Percentiles rank a stretch among this genome's conserved stretches.
phyloP scores from a whole-genome alignment of 164 flowering plant species.

The Tetrastigma voinierianum region DNA sequence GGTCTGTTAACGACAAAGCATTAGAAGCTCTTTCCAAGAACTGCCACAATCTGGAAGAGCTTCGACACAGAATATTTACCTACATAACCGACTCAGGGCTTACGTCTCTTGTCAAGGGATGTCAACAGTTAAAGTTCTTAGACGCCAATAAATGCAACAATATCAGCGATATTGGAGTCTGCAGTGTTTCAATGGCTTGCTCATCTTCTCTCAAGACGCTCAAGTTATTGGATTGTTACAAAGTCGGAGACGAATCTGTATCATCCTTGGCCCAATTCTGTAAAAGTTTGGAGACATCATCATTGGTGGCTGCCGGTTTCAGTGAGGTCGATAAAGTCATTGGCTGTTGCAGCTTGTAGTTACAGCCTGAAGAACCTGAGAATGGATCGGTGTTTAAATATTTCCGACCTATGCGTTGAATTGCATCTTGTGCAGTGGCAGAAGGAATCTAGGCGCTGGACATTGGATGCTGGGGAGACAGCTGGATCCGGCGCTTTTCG shows the following conservation, averaged over 20 bases:
- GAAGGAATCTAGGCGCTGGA: conserved; percentile 66
- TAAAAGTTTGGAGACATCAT: conserved; percentile 77
- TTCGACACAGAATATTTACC: conserved; percentile 68
- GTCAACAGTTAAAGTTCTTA: conserved; percentile 49
- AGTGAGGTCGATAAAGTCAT: conserved; percentile 58
- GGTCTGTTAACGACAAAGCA: conserved; percentile 49
- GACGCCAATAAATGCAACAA: conserved; percentile 79
- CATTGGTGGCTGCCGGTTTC: conserved; percentile 83
- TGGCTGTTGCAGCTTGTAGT: conserved; percentile 35
- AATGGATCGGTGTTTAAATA: conserved; percentile 89
- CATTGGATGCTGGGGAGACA: conserved; percentile 80
- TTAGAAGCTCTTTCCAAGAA: conserved; percentile 57
- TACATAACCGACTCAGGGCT: conserved; percentile 74
- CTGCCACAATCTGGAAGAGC: conserved; percentile 62
- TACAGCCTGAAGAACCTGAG: conserved; percentile 59
- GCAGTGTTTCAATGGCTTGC: conserved; percentile 58
- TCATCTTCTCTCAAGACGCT: conserved; percentile 52
- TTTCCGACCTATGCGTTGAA: conserved; percentile 70
- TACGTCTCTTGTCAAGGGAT: conserved; percentile 59
- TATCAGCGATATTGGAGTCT: conserved; percentile 69
- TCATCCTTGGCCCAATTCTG: conserved; percentile 61
- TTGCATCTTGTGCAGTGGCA: conserved; percentile 54
- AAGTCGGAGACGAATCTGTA: conserved; percentile 76
- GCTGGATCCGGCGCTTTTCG: conserved; percentile 76
- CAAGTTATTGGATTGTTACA: conserved; percentile 74